Conservation (phyloP, 1,284 basidiomycete species). For the Cerioporus squamosus region DNA sequence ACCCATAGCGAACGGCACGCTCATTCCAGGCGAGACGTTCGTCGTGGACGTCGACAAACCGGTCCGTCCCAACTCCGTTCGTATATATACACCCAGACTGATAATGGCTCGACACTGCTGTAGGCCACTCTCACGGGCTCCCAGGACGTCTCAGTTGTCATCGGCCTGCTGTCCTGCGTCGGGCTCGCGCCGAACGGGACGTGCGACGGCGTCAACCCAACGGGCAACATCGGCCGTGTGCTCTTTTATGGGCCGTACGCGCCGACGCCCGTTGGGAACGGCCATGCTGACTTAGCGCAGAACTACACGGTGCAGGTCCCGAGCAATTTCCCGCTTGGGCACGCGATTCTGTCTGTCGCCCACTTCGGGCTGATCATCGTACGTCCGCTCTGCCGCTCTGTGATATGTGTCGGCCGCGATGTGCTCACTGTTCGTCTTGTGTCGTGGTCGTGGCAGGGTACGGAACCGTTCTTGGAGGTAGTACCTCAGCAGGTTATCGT, state of each 20-base stretch:
- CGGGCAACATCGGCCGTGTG: constrained; percentile 34
- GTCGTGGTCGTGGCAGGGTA: neutral
- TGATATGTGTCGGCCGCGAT: neutral
- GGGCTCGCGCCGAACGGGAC: constrained; percentile 1
- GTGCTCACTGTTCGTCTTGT: neutral
- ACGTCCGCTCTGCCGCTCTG: too few relatives aligned
- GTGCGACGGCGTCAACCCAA: constrained; percentile 31
- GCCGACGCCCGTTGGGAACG: constrained; percentile 29
- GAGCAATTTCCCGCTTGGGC: constrained; percentile 29
- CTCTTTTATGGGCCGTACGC: neutral
- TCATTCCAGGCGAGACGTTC: constrained; percentile 1
- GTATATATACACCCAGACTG: neutral
- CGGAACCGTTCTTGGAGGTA: constrained; percentile 9
- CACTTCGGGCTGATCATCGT: constrained; percentile 52
- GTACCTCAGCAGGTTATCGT: neutral
- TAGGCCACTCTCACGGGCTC: constrained; percentile 42
- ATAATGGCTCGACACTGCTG: too few relatives aligned
- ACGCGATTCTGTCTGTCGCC: constrained; percentile 42
- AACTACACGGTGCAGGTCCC: constrained; percentile 55
- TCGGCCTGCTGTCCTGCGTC: constrained; percentile 41
- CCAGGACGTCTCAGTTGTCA: constrained; percentile 46
- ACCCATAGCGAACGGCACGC: neutral
- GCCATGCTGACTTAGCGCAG: constrained; percentile 41
- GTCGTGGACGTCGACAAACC: constrained; percentile 9
- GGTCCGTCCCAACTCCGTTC: neutral